phyloP scores from a whole-genome alignment of 2,329 filamentous ascomycete genomes.

The Dactylonectria estremocensis region DNA sequence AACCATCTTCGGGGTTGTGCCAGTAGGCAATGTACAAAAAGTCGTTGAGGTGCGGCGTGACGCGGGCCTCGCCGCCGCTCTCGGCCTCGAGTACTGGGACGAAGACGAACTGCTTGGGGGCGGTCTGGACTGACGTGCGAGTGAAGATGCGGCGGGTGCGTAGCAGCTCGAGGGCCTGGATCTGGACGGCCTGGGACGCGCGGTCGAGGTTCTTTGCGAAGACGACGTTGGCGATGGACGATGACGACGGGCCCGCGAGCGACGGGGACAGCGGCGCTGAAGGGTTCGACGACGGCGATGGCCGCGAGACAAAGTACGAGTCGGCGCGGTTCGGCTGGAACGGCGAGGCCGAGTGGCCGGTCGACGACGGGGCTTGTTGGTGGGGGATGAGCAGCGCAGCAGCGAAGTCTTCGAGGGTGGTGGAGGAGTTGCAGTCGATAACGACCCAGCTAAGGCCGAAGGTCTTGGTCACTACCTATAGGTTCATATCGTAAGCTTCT shows the following conservation, averaged over 20 bases:
- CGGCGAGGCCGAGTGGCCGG: constrained; percentile 46
- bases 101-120: constrained; percentile 85
- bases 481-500: background rate
- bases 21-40: constrained; percentile 91
- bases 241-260: constrained; percentile 45
- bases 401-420: constrained; percentile 86
- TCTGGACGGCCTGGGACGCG: constrained; percentile 83
- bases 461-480: constrained; percentile 75
- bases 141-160: constrained; percentile 85
- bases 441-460: constrained; percentile 82
- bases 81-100: constrained; percentile 76
- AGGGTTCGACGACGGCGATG: constrained; percentile 43
- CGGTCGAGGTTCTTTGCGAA: constrained; percentile 85
- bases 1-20: constrained; percentile 81
- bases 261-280: constrained; percentile 49
- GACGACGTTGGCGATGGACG: constrained; percentile 83
- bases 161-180: constrained; percentile 85
- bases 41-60: constrained; percentile 79
- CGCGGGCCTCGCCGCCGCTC: constrained; percentile 62
- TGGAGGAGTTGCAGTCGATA: constrained; percentile 80
- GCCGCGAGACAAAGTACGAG: constrained; percentile 51
- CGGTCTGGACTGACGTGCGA: constrained; percentile 79
- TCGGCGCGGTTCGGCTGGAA: constrained; percentile 46
- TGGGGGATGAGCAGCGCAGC: constrained; percentile 73
- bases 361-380: constrained; percentile 36